These are phyloP conservation scores for Chimonanthus salicifolius DNA, from an alignment of 164 flowering plant species.

Conservation along the genomic window DNA sequence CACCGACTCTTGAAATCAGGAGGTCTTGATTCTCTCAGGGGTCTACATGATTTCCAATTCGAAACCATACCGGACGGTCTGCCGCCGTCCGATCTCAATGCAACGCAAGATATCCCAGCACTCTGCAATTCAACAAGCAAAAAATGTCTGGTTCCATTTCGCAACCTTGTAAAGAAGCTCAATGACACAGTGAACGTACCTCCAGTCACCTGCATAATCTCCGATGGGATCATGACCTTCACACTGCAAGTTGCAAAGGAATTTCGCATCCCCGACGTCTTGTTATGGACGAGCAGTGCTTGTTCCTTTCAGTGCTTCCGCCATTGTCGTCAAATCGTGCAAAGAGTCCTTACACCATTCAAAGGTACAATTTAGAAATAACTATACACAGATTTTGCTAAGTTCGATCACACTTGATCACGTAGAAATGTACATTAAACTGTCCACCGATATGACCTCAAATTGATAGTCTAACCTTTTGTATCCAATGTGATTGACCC, in stretches of 20 bases:
- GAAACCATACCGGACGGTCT: constrained; percentile 45
- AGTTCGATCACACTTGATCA: not conserved
- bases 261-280: constrained; percentile 28
- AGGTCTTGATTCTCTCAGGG: constrained; percentile 28
- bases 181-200: constrained; percentile 12
- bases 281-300: constrained; percentile 39
- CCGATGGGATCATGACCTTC: constrained; percentile 44
- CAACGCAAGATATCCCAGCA: constrained; percentile 36
- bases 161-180: constrained; percentile 15
- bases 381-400: not conserved
- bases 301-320: constrained; percentile 34
- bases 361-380: constrained; percentile 28
- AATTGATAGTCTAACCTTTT: not conserved
- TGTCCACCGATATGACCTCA: not conserved
- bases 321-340: constrained; percentile 22
- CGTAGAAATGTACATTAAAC: not conserved
- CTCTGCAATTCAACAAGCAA: constrained; percentile 23
- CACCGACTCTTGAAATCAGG: constrained; percentile 30
- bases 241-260: constrained; percentile 34
- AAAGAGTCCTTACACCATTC: constrained; percentile 30
- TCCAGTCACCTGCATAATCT: constrained; percentile 34
- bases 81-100: constrained; percentile 17
- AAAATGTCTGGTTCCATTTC: constrained; percentile 25
- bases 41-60: constrained; percentile 28
- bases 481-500: not conserved